phyloP scores from a whole-genome alignment of 2,329 filamentous ascomycete species.

The Cadophora luteo-olivacea region DNA sequence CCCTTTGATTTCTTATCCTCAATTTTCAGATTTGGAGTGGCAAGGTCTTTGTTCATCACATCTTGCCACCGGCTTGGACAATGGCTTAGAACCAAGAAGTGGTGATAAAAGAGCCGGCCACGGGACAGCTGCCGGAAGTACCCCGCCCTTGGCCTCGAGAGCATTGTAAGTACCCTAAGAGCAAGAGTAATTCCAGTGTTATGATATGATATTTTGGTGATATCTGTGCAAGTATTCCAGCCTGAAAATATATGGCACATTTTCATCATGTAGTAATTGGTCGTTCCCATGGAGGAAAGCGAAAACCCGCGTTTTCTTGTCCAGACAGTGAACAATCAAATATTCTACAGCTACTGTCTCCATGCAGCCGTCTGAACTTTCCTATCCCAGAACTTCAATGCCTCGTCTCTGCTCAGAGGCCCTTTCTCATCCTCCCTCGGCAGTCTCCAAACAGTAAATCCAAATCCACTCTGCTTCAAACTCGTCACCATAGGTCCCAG shows the following conservation, averaged over 20 bases:
- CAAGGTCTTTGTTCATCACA: background rate
- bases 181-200: no score
- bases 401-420: conserved; percentile 32
- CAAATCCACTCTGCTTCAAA: conserved; percentile 41
- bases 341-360: conserved; percentile 33
- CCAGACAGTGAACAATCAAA: background rate
- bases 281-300: no score
- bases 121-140: background rate
- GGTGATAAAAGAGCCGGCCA: background rate
- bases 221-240: no score
- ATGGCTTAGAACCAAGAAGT: background rate
- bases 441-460: conserved; percentile 38
- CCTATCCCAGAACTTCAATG: conserved; percentile 37
- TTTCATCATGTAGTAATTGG: no score
- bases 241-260: no score
- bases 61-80: background rate
- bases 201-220: no score
- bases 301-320: no score
- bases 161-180: no score
- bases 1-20: no score
- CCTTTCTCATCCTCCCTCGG: conserved; percentile 32
- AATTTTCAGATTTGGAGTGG: no score
- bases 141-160: background rate
- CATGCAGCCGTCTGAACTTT: conserved; percentile 37
- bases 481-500: conserved; percentile 41